phyloP scores from a whole-genome alignment of 345 rosid genomes.

The Camelina laxa region DNA sequence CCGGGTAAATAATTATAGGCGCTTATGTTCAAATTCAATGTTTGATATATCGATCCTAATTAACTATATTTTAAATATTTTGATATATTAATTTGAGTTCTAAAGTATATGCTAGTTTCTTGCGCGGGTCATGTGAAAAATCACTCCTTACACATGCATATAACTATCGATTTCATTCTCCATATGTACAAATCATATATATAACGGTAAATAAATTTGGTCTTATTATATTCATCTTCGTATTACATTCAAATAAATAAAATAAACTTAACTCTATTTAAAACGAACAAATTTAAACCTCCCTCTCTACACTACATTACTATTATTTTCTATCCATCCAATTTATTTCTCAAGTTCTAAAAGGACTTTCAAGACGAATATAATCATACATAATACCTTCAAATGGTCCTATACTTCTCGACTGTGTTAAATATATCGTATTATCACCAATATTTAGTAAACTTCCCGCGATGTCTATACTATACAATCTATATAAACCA shows the following conservation, averaged over 20 bases:
- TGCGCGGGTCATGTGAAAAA: too few species aligned
- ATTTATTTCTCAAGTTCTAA: slow-evolving; percentile 2
- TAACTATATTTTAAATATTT: too few species aligned
- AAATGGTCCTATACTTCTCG: slow-evolving; percentile 50
- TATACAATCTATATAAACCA: slow-evolving; percentile 71
- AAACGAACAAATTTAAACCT: neutral
- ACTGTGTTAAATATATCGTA: slow-evolving; percentile 64
- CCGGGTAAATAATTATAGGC: too few species aligned
- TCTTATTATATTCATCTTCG: slow-evolving; percentile 16
- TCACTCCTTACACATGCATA: too few species aligned
- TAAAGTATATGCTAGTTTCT: too few species aligned
- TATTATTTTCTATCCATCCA: slow-evolving; percentile 13
- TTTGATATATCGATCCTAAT: too few species aligned
- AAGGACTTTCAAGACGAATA: slow-evolving; percentile 69
- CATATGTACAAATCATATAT: neutral
- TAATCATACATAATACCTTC: slow-evolving; percentile 86
- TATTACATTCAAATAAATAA: slow-evolving; percentile 24
- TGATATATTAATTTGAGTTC: too few species aligned
- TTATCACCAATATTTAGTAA: slow-evolving; percentile 53
- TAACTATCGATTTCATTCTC: too few species aligned
- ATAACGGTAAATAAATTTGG: neutral
- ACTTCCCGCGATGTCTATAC: slow-evolving; percentile 51
- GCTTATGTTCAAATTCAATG: too few species aligned
- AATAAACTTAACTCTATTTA: neutral
- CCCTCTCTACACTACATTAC: neutral